A percentile compares a stretch with the other conserved stretches of the same genome.
phyloP scores from a whole-genome alignment of 1,284 basidiomycete genomes.

The Marasmius sp. region DNA sequence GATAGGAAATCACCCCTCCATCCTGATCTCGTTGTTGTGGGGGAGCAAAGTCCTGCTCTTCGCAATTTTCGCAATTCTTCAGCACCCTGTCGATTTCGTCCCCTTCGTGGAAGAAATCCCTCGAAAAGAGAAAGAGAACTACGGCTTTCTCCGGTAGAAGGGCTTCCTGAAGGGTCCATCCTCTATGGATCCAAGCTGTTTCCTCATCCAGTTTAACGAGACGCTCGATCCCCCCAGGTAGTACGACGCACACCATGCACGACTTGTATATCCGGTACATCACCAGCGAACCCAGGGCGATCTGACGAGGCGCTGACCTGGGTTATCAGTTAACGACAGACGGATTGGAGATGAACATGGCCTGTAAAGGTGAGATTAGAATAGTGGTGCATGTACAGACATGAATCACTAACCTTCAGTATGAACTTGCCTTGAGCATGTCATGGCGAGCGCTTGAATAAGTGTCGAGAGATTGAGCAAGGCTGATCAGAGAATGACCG shows the following conservation, averaged over 20 bases:
- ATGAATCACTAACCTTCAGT: too few species aligned
- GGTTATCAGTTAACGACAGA: too few species aligned
- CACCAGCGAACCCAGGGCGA: too few species aligned
- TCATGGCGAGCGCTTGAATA: too few species aligned
- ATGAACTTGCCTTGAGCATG: too few species aligned
- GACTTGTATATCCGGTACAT: background rate
- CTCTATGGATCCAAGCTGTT: constrained; percentile 3
- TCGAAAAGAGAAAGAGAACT: constrained; percentile 1
- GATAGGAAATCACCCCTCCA: background rate
- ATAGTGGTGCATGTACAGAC: too few species aligned
- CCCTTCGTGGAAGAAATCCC: background rate
- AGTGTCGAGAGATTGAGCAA: too few species aligned
- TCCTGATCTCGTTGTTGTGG: background rate
- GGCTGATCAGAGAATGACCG: too few species aligned
- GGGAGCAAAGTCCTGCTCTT: background rate
- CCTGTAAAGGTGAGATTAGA: too few species aligned
- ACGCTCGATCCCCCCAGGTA: background rate
- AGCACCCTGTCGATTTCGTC: background rate
- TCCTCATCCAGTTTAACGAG: constrained; percentile 1
- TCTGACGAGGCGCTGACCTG: too few species aligned
- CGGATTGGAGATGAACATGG: too few species aligned
- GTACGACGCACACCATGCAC: background rate
- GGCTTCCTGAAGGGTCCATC: constrained; percentile 3
- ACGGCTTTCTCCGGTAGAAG: background rate
- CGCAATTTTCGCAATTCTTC: background rate